Conservation (phyloP, 2,329 filamentous ascomycete genomes). For the Ceratocystis lukuohia region DNA sequence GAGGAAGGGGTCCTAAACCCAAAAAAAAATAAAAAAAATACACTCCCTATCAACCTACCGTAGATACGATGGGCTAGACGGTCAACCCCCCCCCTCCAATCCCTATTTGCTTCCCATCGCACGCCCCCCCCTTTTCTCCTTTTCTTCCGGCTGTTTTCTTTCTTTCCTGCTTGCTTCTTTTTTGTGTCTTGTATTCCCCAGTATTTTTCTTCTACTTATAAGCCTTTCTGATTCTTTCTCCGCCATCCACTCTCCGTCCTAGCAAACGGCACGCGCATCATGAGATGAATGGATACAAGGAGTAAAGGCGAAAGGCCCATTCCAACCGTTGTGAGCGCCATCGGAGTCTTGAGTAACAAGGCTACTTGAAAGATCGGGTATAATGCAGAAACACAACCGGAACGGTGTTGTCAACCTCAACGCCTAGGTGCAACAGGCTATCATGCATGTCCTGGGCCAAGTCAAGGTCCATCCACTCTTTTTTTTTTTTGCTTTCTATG, state of each 20-base stretch:
- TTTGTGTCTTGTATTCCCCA: neutral
- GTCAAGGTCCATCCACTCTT: neutral
- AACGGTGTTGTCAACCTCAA: neutral
- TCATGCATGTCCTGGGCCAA: neutral
- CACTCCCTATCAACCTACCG: neutral
- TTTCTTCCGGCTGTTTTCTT: neutral
- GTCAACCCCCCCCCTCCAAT: neutral
- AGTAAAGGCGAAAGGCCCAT: too few relatives aligned
- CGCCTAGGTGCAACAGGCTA: neutral
- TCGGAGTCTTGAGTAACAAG: too few relatives aligned
- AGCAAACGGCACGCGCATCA: too few relatives aligned
- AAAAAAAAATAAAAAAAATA: neutral
- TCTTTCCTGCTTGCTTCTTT: neutral
- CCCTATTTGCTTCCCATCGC: neutral
- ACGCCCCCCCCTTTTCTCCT: neutral
- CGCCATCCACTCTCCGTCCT: neutral
- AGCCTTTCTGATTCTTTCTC: neutral
- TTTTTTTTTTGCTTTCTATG: neutral
- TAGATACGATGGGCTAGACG: neutral
- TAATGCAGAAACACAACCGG: neutral
- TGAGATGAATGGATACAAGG: neutral
- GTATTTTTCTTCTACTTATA: neutral
- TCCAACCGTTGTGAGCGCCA: too few relatives aligned
- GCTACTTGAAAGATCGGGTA: neutral
- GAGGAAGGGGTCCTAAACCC: neutral